These are phyloP conservation scores for Aspergillus mulundensis DNA, from an alignment of 495 filamentous ascomycete genomes.

Conservation along the genomic window DNA sequence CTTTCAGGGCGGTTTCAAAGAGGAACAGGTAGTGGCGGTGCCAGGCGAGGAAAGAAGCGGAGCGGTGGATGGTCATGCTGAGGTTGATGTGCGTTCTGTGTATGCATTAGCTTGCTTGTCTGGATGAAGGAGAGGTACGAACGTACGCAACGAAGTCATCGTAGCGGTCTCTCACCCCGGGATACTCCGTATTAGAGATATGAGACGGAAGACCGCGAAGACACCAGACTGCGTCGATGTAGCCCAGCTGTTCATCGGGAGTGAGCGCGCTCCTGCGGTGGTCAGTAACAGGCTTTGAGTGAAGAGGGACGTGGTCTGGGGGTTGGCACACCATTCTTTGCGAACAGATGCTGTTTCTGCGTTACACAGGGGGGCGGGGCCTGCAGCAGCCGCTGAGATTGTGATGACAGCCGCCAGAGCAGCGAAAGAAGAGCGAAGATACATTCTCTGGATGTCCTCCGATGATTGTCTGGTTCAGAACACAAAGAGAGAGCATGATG, in stretches of 20 bases:
- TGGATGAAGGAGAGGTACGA: background rate
- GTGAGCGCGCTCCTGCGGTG: background rate
- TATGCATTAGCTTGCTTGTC: background rate
- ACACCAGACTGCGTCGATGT: constrained; percentile 63
- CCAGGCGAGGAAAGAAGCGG: constrained; percentile 65
- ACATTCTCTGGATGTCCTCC: background rate
- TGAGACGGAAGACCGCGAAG: constrained; percentile 49
- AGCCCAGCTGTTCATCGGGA: constrained; percentile 24
- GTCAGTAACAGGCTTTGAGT: background rate
- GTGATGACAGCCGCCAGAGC: constrained; percentile 2
- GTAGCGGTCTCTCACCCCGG: constrained; percentile 52
- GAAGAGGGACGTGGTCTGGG: background rate
- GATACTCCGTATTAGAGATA: constrained; percentile 37
- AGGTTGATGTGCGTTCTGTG: constrained; percentile 57
- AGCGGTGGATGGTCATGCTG: constrained; percentile 57
- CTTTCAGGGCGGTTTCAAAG: constrained; percentile 63
- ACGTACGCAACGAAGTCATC: constrained; percentile 62
- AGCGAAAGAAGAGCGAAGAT: background rate
- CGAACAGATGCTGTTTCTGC: background rate
- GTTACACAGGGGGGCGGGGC: background rate
- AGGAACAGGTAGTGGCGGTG: constrained; percentile 62
- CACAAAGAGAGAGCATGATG: background rate
- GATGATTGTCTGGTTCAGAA: background rate
- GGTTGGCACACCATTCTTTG: constrained; percentile 3
- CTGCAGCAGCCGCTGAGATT: background rate